phyloP scores from a whole-genome alignment of 2,329 filamentous ascomycete species.

The Pestalotiopsis sp. region DNA sequence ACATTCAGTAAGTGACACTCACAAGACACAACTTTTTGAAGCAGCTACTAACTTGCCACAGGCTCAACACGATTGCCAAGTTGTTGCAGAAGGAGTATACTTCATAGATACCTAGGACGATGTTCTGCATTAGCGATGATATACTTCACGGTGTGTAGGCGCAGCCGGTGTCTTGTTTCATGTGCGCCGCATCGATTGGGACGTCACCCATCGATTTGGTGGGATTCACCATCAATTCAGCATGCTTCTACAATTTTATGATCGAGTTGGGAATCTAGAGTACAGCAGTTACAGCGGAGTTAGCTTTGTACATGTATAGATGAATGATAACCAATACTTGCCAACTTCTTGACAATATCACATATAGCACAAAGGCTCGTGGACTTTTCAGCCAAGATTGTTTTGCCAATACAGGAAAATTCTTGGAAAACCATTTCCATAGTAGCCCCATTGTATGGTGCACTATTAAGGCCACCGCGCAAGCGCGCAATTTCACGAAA shows the following conservation, averaged over 20 bases:
- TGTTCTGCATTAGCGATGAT: conserved; percentile 1
- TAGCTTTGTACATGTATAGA: too few species aligned
- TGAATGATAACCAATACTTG: too few species aligned
- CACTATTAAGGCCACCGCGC: too few species aligned
- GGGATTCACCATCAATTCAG: not conserved
- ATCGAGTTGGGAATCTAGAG: too few species aligned
- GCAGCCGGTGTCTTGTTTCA: not conserved
- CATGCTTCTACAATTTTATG: not conserved
- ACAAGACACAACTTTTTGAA: not conserved
- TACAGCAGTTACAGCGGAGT: too few species aligned
- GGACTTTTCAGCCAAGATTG: too few species aligned
- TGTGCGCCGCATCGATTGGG: not conserved
- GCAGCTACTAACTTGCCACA: conserved; percentile 32
- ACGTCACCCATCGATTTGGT: not conserved
- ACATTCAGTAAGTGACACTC: conserved; percentile 61
- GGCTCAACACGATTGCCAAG: conserved; percentile 67
- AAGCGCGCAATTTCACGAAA: too few species aligned
- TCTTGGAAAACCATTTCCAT: too few species aligned
- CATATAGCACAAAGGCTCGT: too few species aligned
- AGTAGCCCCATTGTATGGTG: too few species aligned
- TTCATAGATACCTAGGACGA: conserved; percentile 23
- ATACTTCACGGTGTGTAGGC: not conserved
- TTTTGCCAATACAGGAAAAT: too few species aligned
- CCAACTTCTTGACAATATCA: too few species aligned
- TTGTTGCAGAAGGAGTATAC: conserved; percentile 65